A percentile compares a stretch with the other conserved stretches of the same genome.
Evolutionary conservation across 257 asterid genomes (phyloP).

Genomic region (Gentiana macrophylla): DNA sequence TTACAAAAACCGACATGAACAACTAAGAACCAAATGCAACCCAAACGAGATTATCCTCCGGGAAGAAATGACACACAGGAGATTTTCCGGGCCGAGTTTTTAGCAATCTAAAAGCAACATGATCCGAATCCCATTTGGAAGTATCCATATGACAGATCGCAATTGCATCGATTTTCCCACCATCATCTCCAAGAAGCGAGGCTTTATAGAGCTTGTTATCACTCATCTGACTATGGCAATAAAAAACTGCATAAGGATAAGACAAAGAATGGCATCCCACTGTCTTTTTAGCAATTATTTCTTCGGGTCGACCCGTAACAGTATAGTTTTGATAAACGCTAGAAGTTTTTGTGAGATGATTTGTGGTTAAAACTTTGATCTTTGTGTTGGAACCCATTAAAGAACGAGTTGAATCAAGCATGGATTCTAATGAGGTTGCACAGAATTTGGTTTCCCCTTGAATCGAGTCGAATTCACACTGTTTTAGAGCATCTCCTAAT

Average conservation of each 20-base stretch:
- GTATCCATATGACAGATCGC: slow-evolving; percentile 21
- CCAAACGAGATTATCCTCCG: slow-evolving; percentile 19
- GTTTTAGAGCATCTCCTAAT: slow-evolving; percentile 46
- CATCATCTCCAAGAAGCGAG: slow-evolving; percentile 11
- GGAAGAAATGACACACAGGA: slow-evolving; percentile 20
- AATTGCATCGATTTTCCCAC: slow-evolving; percentile 14
- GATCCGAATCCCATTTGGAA: slow-evolving; percentile 14
- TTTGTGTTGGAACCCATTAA: slow-evolving; percentile 25
- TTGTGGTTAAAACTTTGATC: slow-evolving; percentile 40
- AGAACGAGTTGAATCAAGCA: slow-evolving; percentile 40
- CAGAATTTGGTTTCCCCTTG: slow-evolving; percentile 74
- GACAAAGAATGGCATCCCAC: slow-evolving; percentile 71
- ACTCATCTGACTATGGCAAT: slow-evolving; percentile 60
- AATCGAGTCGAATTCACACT: slow-evolving; percentile 57
- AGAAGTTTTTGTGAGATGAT: slow-evolving; percentile 19
- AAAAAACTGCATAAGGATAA: slow-evolving; percentile 76
- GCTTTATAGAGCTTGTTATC: slow-evolving; percentile 39
- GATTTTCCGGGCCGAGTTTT: slow-evolving; percentile 13
- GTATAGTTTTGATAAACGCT: slow-evolving; percentile 53
- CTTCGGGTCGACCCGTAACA: slow-evolving; percentile 20
- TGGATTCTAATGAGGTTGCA: slow-evolving; percentile 55
- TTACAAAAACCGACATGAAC: background rate
- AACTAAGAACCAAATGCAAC: background rate
- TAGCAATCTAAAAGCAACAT: slow-evolving; percentile 11
- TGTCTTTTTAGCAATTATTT: slow-evolving; percentile 26